Base-by-base conservation (phyloP, 345 rosid species). In the Populus simonii region DNA sequence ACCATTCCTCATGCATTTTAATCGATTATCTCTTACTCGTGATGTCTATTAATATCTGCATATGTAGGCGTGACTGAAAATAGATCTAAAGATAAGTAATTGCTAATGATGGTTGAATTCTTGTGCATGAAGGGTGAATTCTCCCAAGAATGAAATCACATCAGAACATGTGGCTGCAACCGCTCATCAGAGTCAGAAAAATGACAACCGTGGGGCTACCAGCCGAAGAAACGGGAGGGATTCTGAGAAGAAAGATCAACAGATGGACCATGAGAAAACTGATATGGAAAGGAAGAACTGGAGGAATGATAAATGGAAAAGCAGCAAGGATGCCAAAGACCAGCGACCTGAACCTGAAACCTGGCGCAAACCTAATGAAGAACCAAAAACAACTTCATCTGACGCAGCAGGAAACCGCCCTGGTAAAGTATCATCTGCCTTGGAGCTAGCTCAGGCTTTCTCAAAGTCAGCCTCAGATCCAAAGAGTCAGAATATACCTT, bases 401-500 rank as follows among this genome's bases (percentile, higher is more conserved):
- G 68, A 70, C 23, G 39, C 62, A 22, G 36, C 68, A 1, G 66
- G 70, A 23, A 66, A 35, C 41, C 43, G 33, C 27, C 80, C 53
- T 36, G 80, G 72, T 8, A 84, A 81, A 53, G 25, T 81, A n/a
- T 76, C 66, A 68, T 79, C 87, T 3, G 72, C 81, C 18, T 31
- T 81, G 27, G 84, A 81, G 66, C 74, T 83, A 3, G 79, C 81
- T 33, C 78, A 17, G 59, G 81, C 74, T 23, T 83, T 77, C 67
- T 83, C 86, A 65, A 83, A 66, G 66, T 77, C 83, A 1, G 74
- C 74, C 76, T 78, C 79, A 10, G 70, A 55, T 72, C 74, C 83
- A 15, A 83, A 76, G 49, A 25, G 18, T 17, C 20, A 45, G 5
- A 53, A 73, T 10, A 29, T n/a, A 35, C 68, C 47, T 33, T 27